Conservation (phyloP, 768 basidiomycete genomes). For the Scleroderma citrinum region DNA sequence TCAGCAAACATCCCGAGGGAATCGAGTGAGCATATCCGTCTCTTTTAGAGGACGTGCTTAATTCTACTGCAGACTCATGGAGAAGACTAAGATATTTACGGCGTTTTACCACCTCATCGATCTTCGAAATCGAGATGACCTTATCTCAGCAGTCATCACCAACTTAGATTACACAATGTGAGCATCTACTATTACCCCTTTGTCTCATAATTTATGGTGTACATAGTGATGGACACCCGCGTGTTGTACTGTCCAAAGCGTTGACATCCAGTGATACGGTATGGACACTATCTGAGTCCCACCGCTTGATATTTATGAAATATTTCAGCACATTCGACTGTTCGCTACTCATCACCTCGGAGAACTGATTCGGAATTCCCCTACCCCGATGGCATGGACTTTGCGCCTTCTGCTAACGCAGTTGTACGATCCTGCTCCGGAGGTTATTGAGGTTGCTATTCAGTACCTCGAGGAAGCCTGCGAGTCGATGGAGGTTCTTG, state of each 20-base stretch:
- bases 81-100: conserved; percentile 90
- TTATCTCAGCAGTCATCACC: conserved; percentile 87
- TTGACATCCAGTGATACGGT: conserved; percentile 91
- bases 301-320: neutral
- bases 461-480: conserved; percentile 87
- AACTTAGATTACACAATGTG: conserved; percentile 89
- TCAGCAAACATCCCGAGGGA: conserved; percentile 86
- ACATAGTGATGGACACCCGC: conserved; percentile 87
- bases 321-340: conserved; percentile 68
- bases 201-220: conserved; percentile 2
- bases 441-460: conserved; percentile 89
- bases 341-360: conserved; percentile 89
- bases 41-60: neutral
- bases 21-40: conserved; percentile 53
- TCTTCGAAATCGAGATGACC: conserved; percentile 82
- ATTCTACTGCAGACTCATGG: conserved; percentile 56
- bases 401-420: conserved; percentile 90
- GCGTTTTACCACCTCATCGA: conserved; percentile 95
- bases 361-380: conserved; percentile 60
- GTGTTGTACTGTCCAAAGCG: conserved; percentile 90
- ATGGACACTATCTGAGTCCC: conserved; percentile 7
- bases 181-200: conserved; percentile 22
- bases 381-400: conserved; percentile 76
- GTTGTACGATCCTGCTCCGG: conserved; percentile 85
- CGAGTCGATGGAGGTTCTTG: conserved; percentile 74